Evolutionary conservation across 768 basidiomycete genomes (phyloP).

Genomic region (Coprinopsis marcescibilis): DNA sequence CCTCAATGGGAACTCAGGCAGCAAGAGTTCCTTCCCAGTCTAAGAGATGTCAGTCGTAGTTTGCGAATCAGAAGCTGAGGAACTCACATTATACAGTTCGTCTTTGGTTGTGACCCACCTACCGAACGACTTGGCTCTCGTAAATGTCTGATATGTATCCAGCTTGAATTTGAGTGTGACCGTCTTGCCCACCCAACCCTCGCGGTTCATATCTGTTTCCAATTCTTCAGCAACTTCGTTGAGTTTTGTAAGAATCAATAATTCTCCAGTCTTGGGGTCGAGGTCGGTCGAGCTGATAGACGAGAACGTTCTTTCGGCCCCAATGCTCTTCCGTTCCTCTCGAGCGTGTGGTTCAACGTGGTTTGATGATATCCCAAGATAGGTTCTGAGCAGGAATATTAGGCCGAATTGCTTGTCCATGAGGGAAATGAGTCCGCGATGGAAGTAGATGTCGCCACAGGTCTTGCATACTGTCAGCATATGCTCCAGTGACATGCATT

Average conservation of each 20-base stretch:
- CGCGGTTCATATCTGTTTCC: slow-evolving; percentile 69
- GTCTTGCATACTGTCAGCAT: slow-evolving; percentile 43
- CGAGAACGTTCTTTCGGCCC: slow-evolving; percentile 82
- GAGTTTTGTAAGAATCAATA: slow-evolving; percentile 61
- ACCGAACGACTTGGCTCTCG: slow-evolving; percentile 75
- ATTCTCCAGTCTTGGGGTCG: not conserved
- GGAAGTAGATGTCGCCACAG: slow-evolving; percentile 82
- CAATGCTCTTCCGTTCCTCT: slow-evolving; percentile 88
- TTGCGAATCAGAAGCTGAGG: slow-evolving; percentile 4
- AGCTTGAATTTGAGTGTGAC: slow-evolving; percentile 92
- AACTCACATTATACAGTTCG: slow-evolving; percentile 67
- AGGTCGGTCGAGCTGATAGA: slow-evolving; percentile 57
- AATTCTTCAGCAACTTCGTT: slow-evolving; percentile 79
- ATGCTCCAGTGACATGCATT: slow-evolving; percentile 1
- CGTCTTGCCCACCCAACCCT: slow-evolving; percentile 83
- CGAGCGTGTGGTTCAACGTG: slow-evolving; percentile 67
- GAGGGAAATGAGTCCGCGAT: slow-evolving; percentile 66
- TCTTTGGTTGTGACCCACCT: slow-evolving; percentile 75
- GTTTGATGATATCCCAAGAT: slow-evolving; percentile 86
- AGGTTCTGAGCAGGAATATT: slow-evolving; percentile 64
- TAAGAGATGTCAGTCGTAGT: slow-evolving; percentile 25
- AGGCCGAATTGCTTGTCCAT: slow-evolving; percentile 89
- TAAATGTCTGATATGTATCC: slow-evolving; percentile 83
- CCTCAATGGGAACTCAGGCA: slow-evolving; percentile 72
- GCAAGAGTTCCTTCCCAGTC: slow-evolving; percentile 78